Base-by-base conservation (phyloP, 768 basidiomycete genomes). In the Suillus bovinus region DNA sequence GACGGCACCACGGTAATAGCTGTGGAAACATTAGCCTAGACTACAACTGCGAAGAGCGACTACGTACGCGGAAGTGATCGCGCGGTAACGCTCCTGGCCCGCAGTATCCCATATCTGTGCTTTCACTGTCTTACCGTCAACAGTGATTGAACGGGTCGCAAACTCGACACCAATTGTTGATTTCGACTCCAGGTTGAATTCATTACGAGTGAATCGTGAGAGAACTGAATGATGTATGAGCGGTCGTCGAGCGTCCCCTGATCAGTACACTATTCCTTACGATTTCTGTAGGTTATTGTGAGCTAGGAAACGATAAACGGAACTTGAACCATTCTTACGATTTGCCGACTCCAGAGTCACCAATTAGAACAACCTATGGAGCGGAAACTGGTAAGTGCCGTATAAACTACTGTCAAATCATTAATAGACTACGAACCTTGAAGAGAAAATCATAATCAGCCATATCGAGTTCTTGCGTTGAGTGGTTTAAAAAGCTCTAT, bases 21-120 rank as follows among this genome's bases (percentile, higher is more conserved):
- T 96, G 70, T 27, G 54, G 22, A 56, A 58, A 13, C 4, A 44
- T 70, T 52, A 41, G 38, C 16, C 16, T 6, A 42, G 33, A 38
- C 4, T 27, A 33, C 24, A 41, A 36, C 65, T 61, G 57, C 3
- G 33, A 36, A 63, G 7, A 52, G 58, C 14, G 66, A 39, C 4
- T n/a, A 71, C 88, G 75, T 60, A 92, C 92, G 96, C 96, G 71
- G 96, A 94, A 54, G 96, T 97, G 76, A 98, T 99, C 58, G 96
- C 96, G 61, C 96, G 89, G 79, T 99, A 98, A 68, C 95, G 90
- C 78, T 98, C 96, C 77, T 98, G 95, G 22, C 96, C 96, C 70
- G 96, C 96, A 68, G 96, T 99, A 78, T 99, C 97, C 96, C 96
- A 99, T 70, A 99, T 91, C 79, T 99, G 96, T 24, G 96, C 96